Base-by-base conservation (phyloP, 176 grass and related monocot genomes). In the Phoenix dactylifera region DNA sequence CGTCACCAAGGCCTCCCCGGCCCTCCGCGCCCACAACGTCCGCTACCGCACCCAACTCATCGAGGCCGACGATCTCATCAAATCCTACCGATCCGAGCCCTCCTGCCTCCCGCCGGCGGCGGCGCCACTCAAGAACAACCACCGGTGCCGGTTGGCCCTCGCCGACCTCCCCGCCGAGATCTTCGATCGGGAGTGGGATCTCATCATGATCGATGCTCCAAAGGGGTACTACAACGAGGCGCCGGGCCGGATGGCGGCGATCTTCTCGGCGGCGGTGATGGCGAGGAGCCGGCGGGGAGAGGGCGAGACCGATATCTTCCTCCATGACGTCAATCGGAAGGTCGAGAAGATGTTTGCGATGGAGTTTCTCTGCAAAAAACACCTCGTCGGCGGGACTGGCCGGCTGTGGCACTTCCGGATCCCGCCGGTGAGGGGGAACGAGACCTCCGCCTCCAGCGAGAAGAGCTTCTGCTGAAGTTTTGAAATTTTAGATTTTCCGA, bases 221-320 rank as follows among this genome's bases (percentile, higher is more conserved):
- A 89, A 81, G 59, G 85, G 90, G 3, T 86, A 77, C 65, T 85
- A 76, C 58, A 48, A 79, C 1, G 22, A 82, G 9, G 78, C 86
- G 55, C 85, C 85, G 0, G 90, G 90, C 18, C 71, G 90, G 77
- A 95, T 95, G 90, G 86, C 82, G 5, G 90, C 85, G 39, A 86
- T 89, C 15, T 95, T 79, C 70, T 83, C 85, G 9, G 78, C 76
- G 26, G 79, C 70, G 0, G 70, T 76, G 50, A 67, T 95, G 66
- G 90, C 72, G 15, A 71, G 82, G 23, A 55, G 49, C 51, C 66
- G 82, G 30, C 67, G 52, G 9, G 78, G 77, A n/a, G 78, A 80
- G 29, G 75, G 74, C 2, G 72, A 83, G 15, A 95, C 85, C 22
- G 81, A 95, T 70, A 74, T 95, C 15, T 88, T 88, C 71, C 80